These are phyloP conservation scores for Globisporangium nodosum DNA, from an alignment of 352 stramenopile genomes.

Conservation along the genomic window DNA sequence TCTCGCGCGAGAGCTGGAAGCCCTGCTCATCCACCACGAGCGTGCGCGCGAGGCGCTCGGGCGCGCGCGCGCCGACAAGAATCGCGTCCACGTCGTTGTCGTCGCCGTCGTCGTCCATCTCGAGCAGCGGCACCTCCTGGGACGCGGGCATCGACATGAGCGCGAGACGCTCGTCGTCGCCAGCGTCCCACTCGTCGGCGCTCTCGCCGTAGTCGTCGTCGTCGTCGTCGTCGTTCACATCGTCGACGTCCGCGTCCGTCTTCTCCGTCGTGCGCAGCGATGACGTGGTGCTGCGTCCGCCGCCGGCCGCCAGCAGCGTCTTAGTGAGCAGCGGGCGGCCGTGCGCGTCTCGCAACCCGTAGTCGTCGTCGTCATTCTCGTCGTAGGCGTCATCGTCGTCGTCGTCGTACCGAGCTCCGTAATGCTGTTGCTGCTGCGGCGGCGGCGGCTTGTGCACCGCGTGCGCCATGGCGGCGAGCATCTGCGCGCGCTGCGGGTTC, in stretches of 20 bases:
- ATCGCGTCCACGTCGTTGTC: conserved; percentile 57
- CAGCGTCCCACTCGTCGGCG: conserved; percentile 14
- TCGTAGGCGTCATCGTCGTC: background rate
- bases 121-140: conserved; percentile 36
- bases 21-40: conserved; percentile 69
- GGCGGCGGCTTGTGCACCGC: conserved; percentile 1
- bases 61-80: conserved; percentile 27
- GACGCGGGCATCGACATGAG: conserved; percentile 35
- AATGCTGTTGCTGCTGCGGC: background rate
- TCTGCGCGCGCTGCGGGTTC: conserved; percentile 44
- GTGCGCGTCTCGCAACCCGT: background rate
- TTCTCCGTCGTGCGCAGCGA: conserved; percentile 16
- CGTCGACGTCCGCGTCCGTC: conserved; percentile 10
- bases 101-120: conserved; percentile 36
- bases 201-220: conserved; percentile 13
- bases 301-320: background rate
- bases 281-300: conserved; percentile 9
- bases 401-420: conserved; percentile 2
- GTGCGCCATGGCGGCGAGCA: conserved; percentile 27
- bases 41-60: conserved; percentile 43
- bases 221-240: conserved; percentile 10
- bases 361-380: background rate
- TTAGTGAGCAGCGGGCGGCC: conserved; percentile 2
- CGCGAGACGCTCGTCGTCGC: conserved; percentile 17
- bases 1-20: conserved; percentile 50